Evolutionary conservation across 163 green algal species (phyloP).

Genomic region (Coccomyxa subellipsoidea): DNA sequence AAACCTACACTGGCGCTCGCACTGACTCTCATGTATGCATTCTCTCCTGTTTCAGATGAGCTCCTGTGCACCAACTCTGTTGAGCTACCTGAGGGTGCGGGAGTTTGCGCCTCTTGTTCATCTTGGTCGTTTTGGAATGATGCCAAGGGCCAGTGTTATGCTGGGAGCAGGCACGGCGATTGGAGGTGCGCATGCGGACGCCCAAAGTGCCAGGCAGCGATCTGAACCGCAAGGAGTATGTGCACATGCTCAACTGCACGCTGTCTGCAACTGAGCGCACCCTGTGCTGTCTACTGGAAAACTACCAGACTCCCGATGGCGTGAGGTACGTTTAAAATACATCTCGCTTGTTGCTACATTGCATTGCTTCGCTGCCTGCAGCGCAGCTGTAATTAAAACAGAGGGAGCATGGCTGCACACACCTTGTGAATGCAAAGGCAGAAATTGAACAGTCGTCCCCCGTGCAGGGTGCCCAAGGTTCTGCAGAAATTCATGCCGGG

Average conservation of each 20-base stretch:
- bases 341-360: neutral
- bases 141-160: neutral
- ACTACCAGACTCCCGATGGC: constrained; percentile 91
- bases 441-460: neutral
- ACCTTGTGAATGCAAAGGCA: neutral
- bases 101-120: too few relatives aligned
- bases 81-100: too few relatives aligned
- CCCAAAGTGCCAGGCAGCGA: constrained; percentile 56
- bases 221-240: constrained; percentile 75
- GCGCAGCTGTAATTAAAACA: too few relatives aligned
- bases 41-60: neutral
- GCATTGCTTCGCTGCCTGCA: neutral
- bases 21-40: too few relatives aligned
- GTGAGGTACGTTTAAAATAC: constrained; percentile 40
- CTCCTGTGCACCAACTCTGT: too few relatives aligned
- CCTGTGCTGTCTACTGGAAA: constrained; percentile 98
- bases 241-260: constrained; percentile 98
- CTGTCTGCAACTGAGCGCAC: constrained; percentile 94
- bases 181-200: constrained; percentile 82
- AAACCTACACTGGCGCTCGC: neutral
- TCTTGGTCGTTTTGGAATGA: too few relatives aligned
- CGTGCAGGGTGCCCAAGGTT: constrained; percentile 63
- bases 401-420: too few relatives aligned
- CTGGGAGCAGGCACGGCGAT: constrained; percentile 67
- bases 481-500: constrained; percentile 90